phyloP scores from a whole-genome alignment of 2,329 filamentous ascomycete species.

The Aspergillus uvarum region DNA sequence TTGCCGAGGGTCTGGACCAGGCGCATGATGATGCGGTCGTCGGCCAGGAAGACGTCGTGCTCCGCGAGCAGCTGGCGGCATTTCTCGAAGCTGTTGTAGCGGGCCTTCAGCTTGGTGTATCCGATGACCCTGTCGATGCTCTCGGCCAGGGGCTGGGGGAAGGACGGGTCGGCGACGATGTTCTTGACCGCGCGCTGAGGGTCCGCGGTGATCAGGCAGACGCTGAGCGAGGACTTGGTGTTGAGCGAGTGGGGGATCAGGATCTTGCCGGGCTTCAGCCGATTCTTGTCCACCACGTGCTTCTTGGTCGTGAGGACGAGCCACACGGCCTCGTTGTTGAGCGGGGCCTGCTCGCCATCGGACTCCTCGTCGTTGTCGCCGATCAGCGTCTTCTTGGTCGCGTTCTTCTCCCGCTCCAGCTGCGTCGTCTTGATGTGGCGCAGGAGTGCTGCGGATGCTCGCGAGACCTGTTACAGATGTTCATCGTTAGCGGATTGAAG shows the following conservation, averaged over 20 bases:
- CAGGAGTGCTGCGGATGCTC: constrained; percentile 60
- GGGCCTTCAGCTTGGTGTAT: constrained; percentile 78
- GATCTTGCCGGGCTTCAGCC: constrained; percentile 82
- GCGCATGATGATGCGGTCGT: constrained; percentile 74
- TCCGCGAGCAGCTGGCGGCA: constrained; percentile 79
- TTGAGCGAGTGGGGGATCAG: constrained; percentile 73
- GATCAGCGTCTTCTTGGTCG: constrained; percentile 57
- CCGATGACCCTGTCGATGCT: constrained; percentile 77
- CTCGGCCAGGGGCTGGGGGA: constrained; percentile 65
- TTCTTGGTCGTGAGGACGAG: constrained; percentile 65
- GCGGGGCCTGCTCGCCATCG: constrained; percentile 46
- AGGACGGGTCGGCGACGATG: constrained; percentile 70
- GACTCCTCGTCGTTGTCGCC: constrained; percentile 46
- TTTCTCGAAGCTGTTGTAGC: constrained; percentile 86
- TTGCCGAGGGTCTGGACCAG: constrained; percentile 82
- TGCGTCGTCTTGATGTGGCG: constrained; percentile 55
- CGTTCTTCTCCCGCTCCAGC: constrained; percentile 48
- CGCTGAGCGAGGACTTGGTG: constrained; percentile 62
- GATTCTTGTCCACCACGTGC: constrained; percentile 69
- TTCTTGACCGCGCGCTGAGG: constrained; percentile 89
- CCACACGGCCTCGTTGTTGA: constrained; percentile 58
- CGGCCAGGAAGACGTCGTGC: constrained; percentile 91
- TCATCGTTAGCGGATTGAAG: no score
- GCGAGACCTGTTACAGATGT: constrained; percentile 49
- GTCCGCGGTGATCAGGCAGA: constrained; percentile 84